These are phyloP conservation scores for Discostella stelligeroides DNA, from an alignment of 108 stramenopile species.

Conservation along the genomic window DNA sequence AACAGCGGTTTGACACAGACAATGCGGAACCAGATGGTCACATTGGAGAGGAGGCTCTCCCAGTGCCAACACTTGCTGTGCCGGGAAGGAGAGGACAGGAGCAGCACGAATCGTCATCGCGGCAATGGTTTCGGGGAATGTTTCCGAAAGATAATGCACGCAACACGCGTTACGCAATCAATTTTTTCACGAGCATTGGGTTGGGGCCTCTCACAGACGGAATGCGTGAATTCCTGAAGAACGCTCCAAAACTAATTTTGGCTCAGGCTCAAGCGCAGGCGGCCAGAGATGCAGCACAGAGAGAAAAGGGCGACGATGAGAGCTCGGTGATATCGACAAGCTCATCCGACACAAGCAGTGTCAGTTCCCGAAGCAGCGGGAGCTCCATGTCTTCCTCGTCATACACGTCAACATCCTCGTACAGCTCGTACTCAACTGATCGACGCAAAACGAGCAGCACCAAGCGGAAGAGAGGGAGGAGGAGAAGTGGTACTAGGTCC, in stretches of 20 bases:
- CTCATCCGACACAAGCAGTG: slow-evolving; percentile 59
- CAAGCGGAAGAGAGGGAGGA: slow-evolving; percentile 27
- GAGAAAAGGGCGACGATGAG: slow-evolving; percentile 56
- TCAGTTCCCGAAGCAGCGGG: slow-evolving; percentile 50
- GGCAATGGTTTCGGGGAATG: slow-evolving; percentile 89
- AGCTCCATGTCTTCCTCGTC: slow-evolving; percentile 52
- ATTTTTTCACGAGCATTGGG: slow-evolving; percentile 98
- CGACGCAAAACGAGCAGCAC: slow-evolving; percentile 34
- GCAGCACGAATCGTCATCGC: slow-evolving; percentile 52
- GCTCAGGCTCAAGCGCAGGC: slow-evolving; percentile 74
- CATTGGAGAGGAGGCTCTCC: slow-evolving; percentile 17
- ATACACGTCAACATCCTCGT: slow-evolving; percentile 52
- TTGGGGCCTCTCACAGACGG: slow-evolving; percentile 98
- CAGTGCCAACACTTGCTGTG: slow-evolving; percentile 12
- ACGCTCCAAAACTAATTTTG: slow-evolving; percentile 88
- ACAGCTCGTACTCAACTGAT: slow-evolving; percentile 47
- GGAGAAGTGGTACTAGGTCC: slow-evolving; percentile 19
- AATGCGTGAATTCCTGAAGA: slow-evolving; percentile 92
- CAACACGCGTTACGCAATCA: slow-evolving; percentile 97
- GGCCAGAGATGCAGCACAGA: slow-evolving; percentile 50
- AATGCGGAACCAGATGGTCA: slow-evolving; percentile 58
- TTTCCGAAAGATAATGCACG: slow-evolving; percentile 95
- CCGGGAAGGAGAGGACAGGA: not conserved
- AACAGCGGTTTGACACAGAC: slow-evolving; percentile 83
- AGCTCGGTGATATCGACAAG: slow-evolving; percentile 45